Evolutionary conservation across 805 yeast genomes (phyloP).

Genomic region (Babjeviella inositovora): DNA sequence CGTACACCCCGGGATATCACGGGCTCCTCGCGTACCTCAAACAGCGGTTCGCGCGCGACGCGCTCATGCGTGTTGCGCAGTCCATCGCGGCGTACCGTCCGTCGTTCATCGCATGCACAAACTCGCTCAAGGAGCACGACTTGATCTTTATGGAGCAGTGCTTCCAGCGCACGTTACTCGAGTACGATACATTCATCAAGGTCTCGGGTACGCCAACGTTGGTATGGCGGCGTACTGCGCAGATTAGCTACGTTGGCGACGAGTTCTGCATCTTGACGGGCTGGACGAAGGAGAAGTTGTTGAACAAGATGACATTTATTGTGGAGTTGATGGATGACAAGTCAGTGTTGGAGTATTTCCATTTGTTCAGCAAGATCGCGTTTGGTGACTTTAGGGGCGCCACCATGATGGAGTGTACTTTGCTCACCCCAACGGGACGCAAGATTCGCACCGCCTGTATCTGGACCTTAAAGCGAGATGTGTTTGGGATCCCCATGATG

Average conservation of each 20-base stretch:
- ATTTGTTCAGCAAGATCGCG: constrained; percentile 69
- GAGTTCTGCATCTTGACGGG: constrained; percentile 88
- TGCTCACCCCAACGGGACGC: constrained; percentile 37
- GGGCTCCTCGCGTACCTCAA: constrained; percentile 59
- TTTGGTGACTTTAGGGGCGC: constrained; percentile 81
- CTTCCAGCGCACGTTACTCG: constrained; percentile 81
- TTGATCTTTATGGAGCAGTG: constrained; percentile 92
- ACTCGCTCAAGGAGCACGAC: constrained; percentile 79
- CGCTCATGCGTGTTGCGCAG: constrained; percentile 70
- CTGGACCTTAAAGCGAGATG: constrained; percentile 90
- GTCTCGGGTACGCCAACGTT: constrained; percentile 88
- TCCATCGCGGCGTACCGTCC: constrained; percentile 87
- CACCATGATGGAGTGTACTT: constrained; percentile 76
- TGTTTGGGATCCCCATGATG: constrained; percentile 96
- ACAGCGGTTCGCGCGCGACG: constrained; percentile 49
- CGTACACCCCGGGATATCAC: constrained; percentile 87
- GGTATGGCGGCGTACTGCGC: constrained; percentile 93
- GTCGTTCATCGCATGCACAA: constrained; percentile 83
- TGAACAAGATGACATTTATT: constrained; percentile 55
- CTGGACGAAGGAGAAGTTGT: constrained; percentile 60
- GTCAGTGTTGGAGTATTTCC: constrained; percentile 78
- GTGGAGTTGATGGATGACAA: constrained; percentile 79
- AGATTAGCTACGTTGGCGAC: constrained; percentile 87
- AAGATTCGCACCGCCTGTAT: constrained; percentile 62
- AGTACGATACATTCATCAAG: constrained; percentile 72